Evolutionary conservation across 2,329 filamentous ascomycete species (phyloP).

Genomic region (Plectosphaerella cucumerina): DNA sequence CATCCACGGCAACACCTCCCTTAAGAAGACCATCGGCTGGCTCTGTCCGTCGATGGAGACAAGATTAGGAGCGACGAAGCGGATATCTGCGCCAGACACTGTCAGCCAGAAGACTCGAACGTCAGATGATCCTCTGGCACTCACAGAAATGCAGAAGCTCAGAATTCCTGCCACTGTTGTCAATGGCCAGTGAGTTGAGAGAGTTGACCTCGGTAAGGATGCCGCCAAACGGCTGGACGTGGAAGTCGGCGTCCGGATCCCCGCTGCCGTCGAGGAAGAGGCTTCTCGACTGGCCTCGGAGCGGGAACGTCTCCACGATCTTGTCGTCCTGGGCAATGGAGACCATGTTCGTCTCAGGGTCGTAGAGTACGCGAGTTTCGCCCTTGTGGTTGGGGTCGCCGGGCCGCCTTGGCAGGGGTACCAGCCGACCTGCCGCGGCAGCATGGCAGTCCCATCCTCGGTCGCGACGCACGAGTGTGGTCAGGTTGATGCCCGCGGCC

Average conservation of each 20-base stretch:
- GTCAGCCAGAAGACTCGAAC: background rate
- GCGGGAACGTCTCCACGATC: background rate
- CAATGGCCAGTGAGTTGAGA: conserved; percentile 29
- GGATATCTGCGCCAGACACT: conserved; percentile 12
- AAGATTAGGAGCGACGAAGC: conserved; percentile 23
- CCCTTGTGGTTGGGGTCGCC: background rate
- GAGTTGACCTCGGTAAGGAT: conserved; percentile 23
- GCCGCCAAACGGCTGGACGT: conserved; percentile 13
- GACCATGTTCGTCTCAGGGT: background rate
- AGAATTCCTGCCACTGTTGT: conserved; percentile 14
- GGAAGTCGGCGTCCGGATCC: conserved; percentile 10
- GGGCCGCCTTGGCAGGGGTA: background rate
- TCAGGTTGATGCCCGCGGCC: too few relatives aligned
- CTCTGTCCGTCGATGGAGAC: conserved; percentile 23
- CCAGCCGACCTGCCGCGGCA: background rate
- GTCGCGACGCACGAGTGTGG: too few relatives aligned
- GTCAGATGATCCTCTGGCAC: conserved; percentile 1
- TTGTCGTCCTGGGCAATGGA: background rate
- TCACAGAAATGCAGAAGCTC: conserved; percentile 23
- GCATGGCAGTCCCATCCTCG: too few relatives aligned
- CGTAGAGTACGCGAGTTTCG: background rate
- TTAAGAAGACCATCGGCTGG: conserved; percentile 16
- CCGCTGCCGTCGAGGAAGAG: conserved; percentile 14
- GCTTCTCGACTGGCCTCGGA: background rate
- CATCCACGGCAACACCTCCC: conserved; percentile 22